Evolutionary conservation across 768 basidiomycete genomes (phyloP), one percentile per base, ranked within the genome.

Genomic region (Podaxis sp.): DNA sequence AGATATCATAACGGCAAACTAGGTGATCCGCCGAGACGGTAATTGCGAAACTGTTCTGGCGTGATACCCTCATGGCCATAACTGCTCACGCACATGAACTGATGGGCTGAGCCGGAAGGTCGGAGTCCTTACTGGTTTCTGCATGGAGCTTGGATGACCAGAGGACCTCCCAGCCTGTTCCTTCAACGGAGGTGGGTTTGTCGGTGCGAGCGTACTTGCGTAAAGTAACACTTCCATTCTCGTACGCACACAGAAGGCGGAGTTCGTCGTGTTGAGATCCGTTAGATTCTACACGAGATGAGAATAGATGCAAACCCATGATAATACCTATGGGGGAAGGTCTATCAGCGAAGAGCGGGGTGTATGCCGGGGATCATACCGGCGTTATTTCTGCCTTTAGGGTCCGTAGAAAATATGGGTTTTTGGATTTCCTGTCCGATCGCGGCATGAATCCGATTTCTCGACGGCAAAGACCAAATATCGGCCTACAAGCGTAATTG

Each of bases 11-110:
- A 60, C 80, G 78, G n/a, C 86, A 85, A 33, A 92, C 69, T 17
- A 91, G 72, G 66, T 96, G 88, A 72, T 97, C 95, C 0, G 90
- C 94, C 4, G 95, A 96, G 4, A 95, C 89, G 0, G 91, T 88
- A 62, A 95, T 71, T 3, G 89, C 93, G 61, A 89, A 80, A 26
- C 73, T 70, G 50, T 82, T 79, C 64, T 83, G 81, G 22, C 73
- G 75, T 6, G 89, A 85, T 1, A 94, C 87, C 0, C 85, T 74
- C 89, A 94, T 90, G 2, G 89, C 89, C 93, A 96, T 95, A 57
- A 96, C 95, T 91, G 57, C 33, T 33, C 2, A 46, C 12, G 55
- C 40, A 37, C 15, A 11, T 64, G 26, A 63, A 41, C 7, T 4
- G 61, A 33, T 30, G 13, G 17, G n/a, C 44, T 4, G 22, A 46